Base-by-base conservation (phyloP, 1,284 basidiomycete genomes). In the Termitomyces sp. region DNA sequence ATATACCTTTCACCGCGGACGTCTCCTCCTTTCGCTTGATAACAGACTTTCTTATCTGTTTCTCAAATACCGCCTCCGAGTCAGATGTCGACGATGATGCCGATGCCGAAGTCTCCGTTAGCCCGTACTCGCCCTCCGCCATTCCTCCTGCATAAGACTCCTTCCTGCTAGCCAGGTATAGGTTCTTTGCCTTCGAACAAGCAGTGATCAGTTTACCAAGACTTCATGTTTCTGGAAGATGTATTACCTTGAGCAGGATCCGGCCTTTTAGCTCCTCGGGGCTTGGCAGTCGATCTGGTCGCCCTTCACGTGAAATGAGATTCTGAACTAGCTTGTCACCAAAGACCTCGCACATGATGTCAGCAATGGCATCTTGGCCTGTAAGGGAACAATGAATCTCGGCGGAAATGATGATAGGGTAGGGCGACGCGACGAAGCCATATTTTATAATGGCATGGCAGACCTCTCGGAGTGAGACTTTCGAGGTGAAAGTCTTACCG, bases 391-490 rank as follows among this genome's bases (percentile, higher is more conserved):
- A 96, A 64, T 97, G 95, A 2, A 97, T 82, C 71, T 99, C 96
- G 14, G 95, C 88, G 19, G 92, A 96, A 55, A 99, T 86, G 66
- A 98, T 88, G 64, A 99, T 78, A 0, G 96, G 96, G 65, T 94
- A 97, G 0, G 92, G 90, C 1, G 93, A 96, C 0, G 89, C 80
- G 39, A 93, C 86, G 64, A 99, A 98, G 0, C 91, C 95, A 63
- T 98, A 98, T 66, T 93, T 91, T 28, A 80, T 79, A 64, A 98
- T 91, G 0, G 93, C 93, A 45, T 83, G 75, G 65, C 93, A 91
- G 31, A 95, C 86, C 55, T 94, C 91, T 16, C 88, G 81, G 0
- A 93, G 78, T 0, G 91, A 75, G 0, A 98, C 89, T 57, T 88
- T 91, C 19, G 86, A 83, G 0, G 94, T 98, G 40, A 97, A 76